Evolutionary conservation across 768 basidiomycete genomes (phyloP).

Genomic region (Panus rudis): DNA sequence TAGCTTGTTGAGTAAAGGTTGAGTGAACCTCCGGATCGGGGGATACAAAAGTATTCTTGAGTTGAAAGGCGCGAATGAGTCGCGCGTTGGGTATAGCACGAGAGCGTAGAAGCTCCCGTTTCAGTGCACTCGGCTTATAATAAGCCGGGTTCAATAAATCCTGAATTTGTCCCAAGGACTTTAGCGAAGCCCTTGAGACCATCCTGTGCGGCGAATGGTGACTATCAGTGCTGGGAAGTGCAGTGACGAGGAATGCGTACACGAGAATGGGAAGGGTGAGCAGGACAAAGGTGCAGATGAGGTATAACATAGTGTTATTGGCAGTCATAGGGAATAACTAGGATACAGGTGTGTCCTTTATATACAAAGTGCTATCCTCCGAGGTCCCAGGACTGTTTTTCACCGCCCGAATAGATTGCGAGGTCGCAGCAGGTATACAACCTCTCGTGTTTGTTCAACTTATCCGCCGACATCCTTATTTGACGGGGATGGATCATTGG

Average conservation of each 20-base stretch:
- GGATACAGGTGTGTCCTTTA: too few species aligned
- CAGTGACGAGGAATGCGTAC: neutral
- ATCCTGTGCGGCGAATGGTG: neutral
- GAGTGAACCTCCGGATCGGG: slow-evolving; percentile 27
- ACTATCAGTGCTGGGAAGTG: neutral
- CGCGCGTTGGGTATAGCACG: slow-evolving; percentile 16
- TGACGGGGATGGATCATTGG: too few species aligned
- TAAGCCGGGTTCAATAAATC: neutral
- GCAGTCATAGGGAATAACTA: too few species aligned
- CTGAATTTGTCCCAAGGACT: neutral
- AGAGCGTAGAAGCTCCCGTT: neutral
- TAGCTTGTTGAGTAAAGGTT: slow-evolving; percentile 26
- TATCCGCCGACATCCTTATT: too few species aligned
- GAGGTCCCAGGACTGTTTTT: too few species aligned
- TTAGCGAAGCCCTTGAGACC: neutral
- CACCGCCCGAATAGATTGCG: too few species aligned
- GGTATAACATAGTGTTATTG: too few species aligned
- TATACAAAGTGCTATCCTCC: too few species aligned
- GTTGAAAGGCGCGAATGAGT: slow-evolving; percentile 13
- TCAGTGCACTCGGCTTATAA: neutral
- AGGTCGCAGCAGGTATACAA: too few species aligned
- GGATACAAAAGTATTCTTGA: slow-evolving; percentile 50
- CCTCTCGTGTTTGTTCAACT: too few species aligned
- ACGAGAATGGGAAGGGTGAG: too few species aligned
- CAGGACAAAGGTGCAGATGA: too few species aligned